These are phyloP conservation scores for Boechera retrofracta DNA, from an alignment of 345 rosid genomes.

Conservation along the genomic window DNA sequence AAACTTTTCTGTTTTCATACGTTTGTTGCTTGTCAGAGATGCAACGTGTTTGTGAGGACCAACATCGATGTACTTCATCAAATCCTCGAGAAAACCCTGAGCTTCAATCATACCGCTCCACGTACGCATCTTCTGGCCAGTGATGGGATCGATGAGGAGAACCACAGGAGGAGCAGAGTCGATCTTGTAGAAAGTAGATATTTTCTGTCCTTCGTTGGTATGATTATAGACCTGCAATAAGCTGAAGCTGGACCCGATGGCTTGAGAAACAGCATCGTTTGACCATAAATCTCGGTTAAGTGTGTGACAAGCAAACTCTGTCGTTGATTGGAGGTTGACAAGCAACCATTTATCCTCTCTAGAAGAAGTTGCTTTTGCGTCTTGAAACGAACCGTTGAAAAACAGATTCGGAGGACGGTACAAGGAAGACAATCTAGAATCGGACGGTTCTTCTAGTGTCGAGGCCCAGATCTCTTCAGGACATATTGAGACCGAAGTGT, in stretches of 20 bases:
- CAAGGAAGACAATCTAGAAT: slow-evolving; percentile 53
- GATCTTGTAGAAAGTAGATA: slow-evolving; percentile 75
- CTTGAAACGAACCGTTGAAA: slow-evolving; percentile 78
- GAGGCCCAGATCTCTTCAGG: not conserved
- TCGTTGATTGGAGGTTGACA: slow-evolving; percentile 80
- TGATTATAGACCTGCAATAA: slow-evolving; percentile 71
- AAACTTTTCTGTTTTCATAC: not conserved
- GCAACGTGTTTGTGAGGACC: slow-evolving; percentile 27
- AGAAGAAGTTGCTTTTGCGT: slow-evolving; percentile 70
- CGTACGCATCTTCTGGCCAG: slow-evolving; percentile 77
- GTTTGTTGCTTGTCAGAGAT: slow-evolving; percentile 1
- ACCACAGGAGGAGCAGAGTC: slow-evolving; percentile 67
- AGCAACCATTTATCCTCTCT: slow-evolving; percentile 75
- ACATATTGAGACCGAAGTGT: not conserved
- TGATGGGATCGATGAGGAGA: slow-evolving; percentile 80
- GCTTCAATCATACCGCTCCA: slow-evolving; percentile 83
- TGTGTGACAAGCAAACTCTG: slow-evolving; percentile 76
- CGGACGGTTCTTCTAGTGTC: not conserved
- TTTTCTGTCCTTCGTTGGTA: slow-evolving; percentile 62
- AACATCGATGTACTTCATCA: not conserved
- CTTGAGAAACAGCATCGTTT: slow-evolving; percentile 74
- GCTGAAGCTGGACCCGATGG: slow-evolving; percentile 64
- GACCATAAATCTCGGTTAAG: slow-evolving; percentile 95
- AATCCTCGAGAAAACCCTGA: slow-evolving; percentile 73
- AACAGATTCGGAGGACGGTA: slow-evolving; percentile 67